A percentile compares a stretch with the other conserved stretches of the same genome.
These are phyloP conservation scores for Tetrahymena elliotti DNA, from an alignment of 73 alveolate genomes.

Conservation along the genomic window DNA sequence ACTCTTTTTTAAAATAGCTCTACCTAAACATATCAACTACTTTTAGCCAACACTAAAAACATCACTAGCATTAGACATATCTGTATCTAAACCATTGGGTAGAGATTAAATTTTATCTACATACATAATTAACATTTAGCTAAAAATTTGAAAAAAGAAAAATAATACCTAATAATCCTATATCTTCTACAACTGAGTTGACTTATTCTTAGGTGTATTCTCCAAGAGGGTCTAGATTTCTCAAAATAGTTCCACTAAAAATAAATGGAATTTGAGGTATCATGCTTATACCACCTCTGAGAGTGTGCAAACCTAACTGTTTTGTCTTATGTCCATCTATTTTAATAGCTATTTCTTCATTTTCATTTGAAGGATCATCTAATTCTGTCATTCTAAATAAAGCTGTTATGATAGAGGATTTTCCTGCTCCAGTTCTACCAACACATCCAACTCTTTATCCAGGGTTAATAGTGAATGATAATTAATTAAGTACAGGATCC, in stretches of 20 bases:
- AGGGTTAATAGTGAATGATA: neutral
- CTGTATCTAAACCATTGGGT: slow-evolving; percentile 12
- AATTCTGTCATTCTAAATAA: slow-evolving; percentile 52
- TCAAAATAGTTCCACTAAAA: slow-evolving; percentile 57
- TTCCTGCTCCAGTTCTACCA: slow-evolving; percentile 58
- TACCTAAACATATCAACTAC: slow-evolving; percentile 67
- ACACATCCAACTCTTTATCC: slow-evolving; percentile 40
- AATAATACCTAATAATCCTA: neutral
- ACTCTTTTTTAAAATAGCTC: slow-evolving; percentile 53
- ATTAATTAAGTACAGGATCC: slow-evolving; percentile 10
- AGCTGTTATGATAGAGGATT: slow-evolving; percentile 41
- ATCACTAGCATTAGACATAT: slow-evolving; percentile 2
- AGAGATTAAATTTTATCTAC: neutral
- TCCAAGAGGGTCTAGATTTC: slow-evolving; percentile 69
- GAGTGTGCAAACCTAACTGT: slow-evolving; percentile 47
- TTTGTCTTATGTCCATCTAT: slow-evolving; percentile 45
- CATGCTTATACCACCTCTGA: slow-evolving; percentile 51
- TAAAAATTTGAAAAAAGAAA: neutral
- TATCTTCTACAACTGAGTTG: slow-evolving; percentile 42
- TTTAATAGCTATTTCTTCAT: neutral
- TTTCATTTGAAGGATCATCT: slow-evolving; percentile 11
- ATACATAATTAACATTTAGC: neutral
- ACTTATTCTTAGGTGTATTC: slow-evolving; percentile 41
- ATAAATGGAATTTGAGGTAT: slow-evolving; percentile 73
- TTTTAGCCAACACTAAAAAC: slow-evolving; percentile 70